Evolutionary conservation across 176 grass and related monocot species (phyloP), one percentile per base, ranked within the genome.

Genomic region (Oryza meyeriana): DNA sequence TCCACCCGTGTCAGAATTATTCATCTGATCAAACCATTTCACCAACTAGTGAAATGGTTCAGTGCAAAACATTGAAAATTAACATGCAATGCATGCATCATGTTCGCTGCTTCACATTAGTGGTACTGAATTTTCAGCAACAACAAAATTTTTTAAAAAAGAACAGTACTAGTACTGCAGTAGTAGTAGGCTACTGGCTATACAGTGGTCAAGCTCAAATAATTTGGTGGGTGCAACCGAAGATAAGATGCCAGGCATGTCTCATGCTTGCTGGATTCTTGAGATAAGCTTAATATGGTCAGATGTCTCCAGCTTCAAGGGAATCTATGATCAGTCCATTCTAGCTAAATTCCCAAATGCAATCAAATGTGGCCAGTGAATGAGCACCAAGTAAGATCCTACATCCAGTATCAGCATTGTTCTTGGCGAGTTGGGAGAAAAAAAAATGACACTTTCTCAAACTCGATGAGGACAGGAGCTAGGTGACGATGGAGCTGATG

Each of bases 201-300:
- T n/a, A 71, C 30, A 47, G 24, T 74, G 14, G 69, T 70, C 67
- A n/a, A 47, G 52, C n/a, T 27, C 58, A 34, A 61, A 27, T 47
- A 22, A 40, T 41, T 52, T 5, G 76, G 52, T 89, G 24, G 82
- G 87, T 81, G 77, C 64, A 89, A 76, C 71, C 10, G 64, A 71
- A 42, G 45, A 75, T 26, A 50, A 57, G 87, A 70, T 50, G 24
- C 18, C 47, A 27, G 47, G 59, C 47, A 26, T 83, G 68, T 35
- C 4, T 69, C 57, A 45, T 72, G 33, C 5, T 24, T n/a, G 79
- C 40, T 78, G 74, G 57, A 71, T 78, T 58, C 18, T 74, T 25
- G 61, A 8, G 33, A 58, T 3, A 26, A 14, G 25, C 36, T 25
- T 36, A 73, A 39, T 69, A 45, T 6, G 30, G 62, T 36, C 12